Percentiles rank a stretch among this genome's conserved stretches.
Conservation (phyloP, 2,329 filamentous ascomycete species). For the Pleoardoris graminearum region DNA sequence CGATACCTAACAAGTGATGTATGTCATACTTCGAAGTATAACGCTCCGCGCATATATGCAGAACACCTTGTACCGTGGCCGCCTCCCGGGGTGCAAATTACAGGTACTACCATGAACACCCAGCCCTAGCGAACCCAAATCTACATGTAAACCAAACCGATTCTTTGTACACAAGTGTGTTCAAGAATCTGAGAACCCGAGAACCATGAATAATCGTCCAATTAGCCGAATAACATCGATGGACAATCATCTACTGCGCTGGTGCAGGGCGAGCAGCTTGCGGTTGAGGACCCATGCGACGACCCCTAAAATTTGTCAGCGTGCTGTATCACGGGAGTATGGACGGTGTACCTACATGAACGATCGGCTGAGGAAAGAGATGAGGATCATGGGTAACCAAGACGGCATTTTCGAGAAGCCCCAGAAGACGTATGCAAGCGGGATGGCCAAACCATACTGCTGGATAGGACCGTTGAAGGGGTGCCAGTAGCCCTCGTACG, state of each 20-base stretch:
- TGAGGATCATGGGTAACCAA: conserved; percentile 76
- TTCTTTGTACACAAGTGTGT: not conserved
- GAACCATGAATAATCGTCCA: not conserved
- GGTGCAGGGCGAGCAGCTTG: conserved; percentile 13
- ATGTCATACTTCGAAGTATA: not conserved
- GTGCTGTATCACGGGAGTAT: not conserved
- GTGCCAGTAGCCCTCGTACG: conserved; percentile 72
- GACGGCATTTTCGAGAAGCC: conserved; percentile 62
- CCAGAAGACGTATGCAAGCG: conserved; percentile 70
- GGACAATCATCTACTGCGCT: conserved; percentile 13
- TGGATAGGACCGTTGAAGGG: conserved; percentile 72
- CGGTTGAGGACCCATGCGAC: conserved; percentile 23
- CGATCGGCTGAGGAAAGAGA: conserved; percentile 72
- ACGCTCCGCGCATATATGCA: not conserved
- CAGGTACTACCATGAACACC: conserved; percentile 16
- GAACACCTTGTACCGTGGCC: conserved; percentile 6
- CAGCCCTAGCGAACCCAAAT: conserved; percentile 12
- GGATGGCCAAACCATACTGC: conserved; percentile 64
- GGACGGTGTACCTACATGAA: conserved; percentile 67
- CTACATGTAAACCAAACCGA: conserved; percentile 5
- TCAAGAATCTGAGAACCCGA: not conserved
- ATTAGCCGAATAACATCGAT: not conserved
- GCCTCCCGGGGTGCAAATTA: conserved; percentile 15
- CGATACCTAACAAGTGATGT: not conserved
- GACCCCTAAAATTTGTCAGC: conserved; percentile 29